Base-by-base conservation (phyloP, 108 stramenopile genomes). In the Skeletonema tropicum region DNA sequence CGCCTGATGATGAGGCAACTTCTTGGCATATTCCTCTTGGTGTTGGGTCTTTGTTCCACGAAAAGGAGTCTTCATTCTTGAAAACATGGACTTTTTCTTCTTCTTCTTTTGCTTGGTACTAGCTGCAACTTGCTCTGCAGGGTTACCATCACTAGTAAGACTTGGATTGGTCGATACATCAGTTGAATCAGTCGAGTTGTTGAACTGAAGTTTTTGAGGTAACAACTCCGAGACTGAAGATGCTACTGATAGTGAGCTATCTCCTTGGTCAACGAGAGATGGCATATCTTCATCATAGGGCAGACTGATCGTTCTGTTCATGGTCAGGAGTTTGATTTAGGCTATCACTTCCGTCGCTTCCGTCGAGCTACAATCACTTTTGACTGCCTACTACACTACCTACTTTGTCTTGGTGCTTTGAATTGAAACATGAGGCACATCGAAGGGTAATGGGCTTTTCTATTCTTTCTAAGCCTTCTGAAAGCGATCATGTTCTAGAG, bases 281-380 rank as follows among this genome's bases (percentile, higher is more conserved):
- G 52, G 52, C 52, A 55, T 55, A 7, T 7, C 21, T 55, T 55
- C 52, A 55, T 55, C 52, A 23, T 23, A 55, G 52, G 52, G 52
- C 6, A 23, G 3, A 55, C 21, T 23, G 52, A 6, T 55, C 8
- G n/a, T 55, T 39, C 38, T 23, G 52, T 25, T 25, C 19, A 55
- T 55, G 2, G 48, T 49, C 0, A 19, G 12, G 0, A 11, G 39
- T 14, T 13, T 41, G 11, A 29, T 41, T 41, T 41, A 14, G 39
- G 39, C 39, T 13, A 12, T 12, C 10, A 41, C 39, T 41, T 41
- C 39, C 13, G 9, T 41, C 11, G 39, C 39, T 41, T 41, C 39
- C 13, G 9, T 41, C 11, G 39, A 41, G 39, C 39, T 12, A 13
- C 12, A 41, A 41, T 13, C 6, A 35, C 13, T 41, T 29, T 29